phyloP scores from a whole-genome alignment of 768 basidiomycete species.

The Xerocomellus dryophilus region DNA sequence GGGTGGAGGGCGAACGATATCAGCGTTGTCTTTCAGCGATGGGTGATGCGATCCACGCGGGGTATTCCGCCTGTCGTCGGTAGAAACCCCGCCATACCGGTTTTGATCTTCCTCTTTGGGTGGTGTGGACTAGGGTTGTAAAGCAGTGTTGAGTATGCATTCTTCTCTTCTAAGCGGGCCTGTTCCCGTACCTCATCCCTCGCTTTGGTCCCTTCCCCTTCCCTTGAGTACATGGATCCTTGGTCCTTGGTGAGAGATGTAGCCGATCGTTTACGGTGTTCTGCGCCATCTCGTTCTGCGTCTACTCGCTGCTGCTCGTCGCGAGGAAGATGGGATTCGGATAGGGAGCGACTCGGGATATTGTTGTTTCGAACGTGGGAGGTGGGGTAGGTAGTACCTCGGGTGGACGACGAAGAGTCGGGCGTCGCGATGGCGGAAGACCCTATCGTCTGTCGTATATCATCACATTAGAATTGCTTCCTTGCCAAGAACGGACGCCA shows the following conservation, averaged over 20 bases:
- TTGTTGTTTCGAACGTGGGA: neutral
- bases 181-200: too few species aligned
- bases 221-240: neutral
- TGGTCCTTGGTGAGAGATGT: neutral
- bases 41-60: too few species aligned
- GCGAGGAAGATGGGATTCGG: neutral
- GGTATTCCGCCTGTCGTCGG: neutral
- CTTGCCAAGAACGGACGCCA: neutral
- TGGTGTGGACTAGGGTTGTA: neutral
- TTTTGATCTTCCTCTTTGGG: neutral
- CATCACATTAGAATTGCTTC: neutral
- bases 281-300: neutral
- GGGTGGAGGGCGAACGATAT: neutral
- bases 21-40: neutral
- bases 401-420: neutral
- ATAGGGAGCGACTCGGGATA: neutral
- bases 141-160: too few species aligned
- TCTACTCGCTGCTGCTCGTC: neutral
- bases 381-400: neutral
- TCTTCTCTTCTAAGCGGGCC: too few species aligned
- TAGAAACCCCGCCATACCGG: too few species aligned
- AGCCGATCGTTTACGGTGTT: neutral
- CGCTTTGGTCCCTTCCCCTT: too few species aligned
- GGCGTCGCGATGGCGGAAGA: neutral
- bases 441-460: neutral